Evolutionary conservation across 495 filamentous ascomycete genomes (phyloP).

Genomic region (Eremomyces bilateralis): DNA sequence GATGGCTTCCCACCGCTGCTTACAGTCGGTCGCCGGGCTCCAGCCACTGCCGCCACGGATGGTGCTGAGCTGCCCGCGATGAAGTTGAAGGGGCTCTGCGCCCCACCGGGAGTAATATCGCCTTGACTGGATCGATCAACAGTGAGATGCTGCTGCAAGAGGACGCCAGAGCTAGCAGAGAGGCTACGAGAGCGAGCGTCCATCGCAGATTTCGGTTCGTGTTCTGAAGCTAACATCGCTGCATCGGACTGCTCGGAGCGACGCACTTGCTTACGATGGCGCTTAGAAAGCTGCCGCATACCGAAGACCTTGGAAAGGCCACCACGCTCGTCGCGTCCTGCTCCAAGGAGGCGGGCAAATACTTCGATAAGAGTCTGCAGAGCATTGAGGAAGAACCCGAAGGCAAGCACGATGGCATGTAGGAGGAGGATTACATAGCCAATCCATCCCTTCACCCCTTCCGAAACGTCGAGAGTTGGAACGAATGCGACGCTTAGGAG

Average conservation of each 20-base stretch:
- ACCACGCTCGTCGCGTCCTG: slow-evolving; percentile 54
- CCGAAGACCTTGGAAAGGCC: slow-evolving; percentile 78
- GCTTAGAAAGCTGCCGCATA: slow-evolving; percentile 70
- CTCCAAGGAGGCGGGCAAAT: slow-evolving; percentile 53
- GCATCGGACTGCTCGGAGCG: slow-evolving; percentile 62
- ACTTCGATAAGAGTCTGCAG: slow-evolving; percentile 80
- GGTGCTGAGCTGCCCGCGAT: slow-evolving; percentile 10
- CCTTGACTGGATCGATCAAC: slow-evolving; percentile 3
- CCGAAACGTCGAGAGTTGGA: slow-evolving; percentile 53
- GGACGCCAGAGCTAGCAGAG: slow-evolving; percentile 59
- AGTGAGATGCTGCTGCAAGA: slow-evolving; percentile 33
- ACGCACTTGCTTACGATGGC: slow-evolving; percentile 36
- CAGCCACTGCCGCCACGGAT: too few species aligned
- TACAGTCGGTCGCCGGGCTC: too few species aligned
- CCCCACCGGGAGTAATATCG: slow-evolving; percentile 2
- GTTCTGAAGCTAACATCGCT: slow-evolving; percentile 47
- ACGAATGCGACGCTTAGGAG: slow-evolving; percentile 76
- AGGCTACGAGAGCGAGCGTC: slow-evolving; percentile 50
- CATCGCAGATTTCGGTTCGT: slow-evolving; percentile 38
- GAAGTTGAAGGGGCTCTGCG: slow-evolving; percentile 25
- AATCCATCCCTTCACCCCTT: slow-evolving; percentile 75
- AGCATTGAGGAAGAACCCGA: slow-evolving; percentile 86
- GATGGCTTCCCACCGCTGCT: too few species aligned
- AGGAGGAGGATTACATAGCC: slow-evolving; percentile 79
- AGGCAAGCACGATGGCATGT: slow-evolving; percentile 70